Percentiles rank a stretch among this genome's conserved stretches.
These are phyloP conservation scores for Rosa lucieae DNA, from an alignment of 306 rosid species.

Conservation along the genomic window DNA sequence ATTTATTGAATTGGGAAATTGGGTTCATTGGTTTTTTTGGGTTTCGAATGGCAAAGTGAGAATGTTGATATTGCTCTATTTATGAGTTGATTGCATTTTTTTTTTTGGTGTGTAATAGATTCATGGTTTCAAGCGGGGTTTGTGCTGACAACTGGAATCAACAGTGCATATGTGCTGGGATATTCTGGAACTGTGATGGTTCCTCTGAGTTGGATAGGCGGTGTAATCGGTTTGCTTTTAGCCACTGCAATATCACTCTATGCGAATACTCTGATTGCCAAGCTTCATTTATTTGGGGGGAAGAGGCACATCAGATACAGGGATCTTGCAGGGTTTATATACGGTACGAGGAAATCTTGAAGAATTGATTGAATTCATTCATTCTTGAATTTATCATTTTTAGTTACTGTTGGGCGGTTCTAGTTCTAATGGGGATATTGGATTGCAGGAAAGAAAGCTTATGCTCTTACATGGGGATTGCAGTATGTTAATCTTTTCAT, in stretches of 20 bases:
- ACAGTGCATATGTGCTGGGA: conserved; percentile 90
- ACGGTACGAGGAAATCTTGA: conserved; percentile 46
- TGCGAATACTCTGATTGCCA: conserved; percentile 82
- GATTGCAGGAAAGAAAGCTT: conserved; percentile 73
- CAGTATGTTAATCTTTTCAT: conserved; percentile 93
- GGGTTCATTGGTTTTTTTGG: no score
- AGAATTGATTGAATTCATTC: background rate
- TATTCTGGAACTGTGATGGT: conserved; percentile 90
- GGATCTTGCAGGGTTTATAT: conserved; percentile 83
- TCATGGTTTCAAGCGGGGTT: conserved; percentile 93
- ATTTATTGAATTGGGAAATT: no score
- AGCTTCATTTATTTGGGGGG: conserved; percentile 90
- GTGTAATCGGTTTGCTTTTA: conserved; percentile 64
- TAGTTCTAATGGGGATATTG: background rate
- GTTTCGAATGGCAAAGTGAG: no score
- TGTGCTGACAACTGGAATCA: conserved; percentile 84
- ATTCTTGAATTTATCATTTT: background rate
- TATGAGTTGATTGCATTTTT: no score
- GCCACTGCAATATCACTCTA: conserved; percentile 75
- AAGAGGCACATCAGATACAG: conserved; percentile 91
- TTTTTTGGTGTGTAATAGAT: conserved; percentile 32
- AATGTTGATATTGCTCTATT: no score
- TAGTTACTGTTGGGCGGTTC: background rate
- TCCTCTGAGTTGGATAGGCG: conserved; percentile 80
- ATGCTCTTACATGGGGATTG: conserved; percentile 79